Evolutionary conservation across 345 rosid species (phyloP), one percentile per base, ranked within the genome.

Genomic region (Cochlearia excelsa): DNA sequence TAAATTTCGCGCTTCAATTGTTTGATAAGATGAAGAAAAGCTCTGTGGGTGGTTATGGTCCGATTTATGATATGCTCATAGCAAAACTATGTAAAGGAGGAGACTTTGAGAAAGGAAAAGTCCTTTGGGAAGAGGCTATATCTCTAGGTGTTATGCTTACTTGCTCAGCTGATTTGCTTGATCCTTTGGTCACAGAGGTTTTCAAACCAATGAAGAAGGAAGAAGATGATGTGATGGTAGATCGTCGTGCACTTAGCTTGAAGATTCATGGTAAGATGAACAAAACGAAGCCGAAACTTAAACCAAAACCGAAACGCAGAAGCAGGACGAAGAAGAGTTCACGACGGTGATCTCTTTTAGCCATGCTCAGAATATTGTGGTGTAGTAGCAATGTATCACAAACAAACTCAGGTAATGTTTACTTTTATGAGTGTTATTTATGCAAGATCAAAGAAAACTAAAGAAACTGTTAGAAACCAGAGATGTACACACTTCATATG

Each of bases 31-130:
- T 87, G 96, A 88, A 86, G 77, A 78, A 65, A 69, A 71, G 66
- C 57, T 71, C 68, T 2, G 40, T 82, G 69, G 82, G 87, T 47
- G 83, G 86, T 35, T 80, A 81, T 69, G 95, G 84, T 6, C 84
- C 80, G 3, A 75, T 85, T 51, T 91, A 88, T 71, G 85, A 91
- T 66, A 50, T 85, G 48, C 82, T 91, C 16, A 80, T 87, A 59
- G 81, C 86, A 4, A 91, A 91, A 80, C 81, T 91, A 30, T 87
- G 92, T 61, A 77, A 74, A 70, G 84, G 83, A 50, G 96, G 95
- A 11, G 61, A 91, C 43, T 91, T 88, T 57, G 80, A 71, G 38
- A 85, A 71, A 80, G 98, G 80, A n/a, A 70, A 63, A 77, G 84
- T 80, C 68, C 81, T 91, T 9, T 88, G 90, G 90, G 81, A 82